Evolutionary conservation across 2,329 filamentous ascomycete species (phyloP), one percentile per base, ranked within the genome.

Genomic region (Trichophyton verrucosum): DNA sequence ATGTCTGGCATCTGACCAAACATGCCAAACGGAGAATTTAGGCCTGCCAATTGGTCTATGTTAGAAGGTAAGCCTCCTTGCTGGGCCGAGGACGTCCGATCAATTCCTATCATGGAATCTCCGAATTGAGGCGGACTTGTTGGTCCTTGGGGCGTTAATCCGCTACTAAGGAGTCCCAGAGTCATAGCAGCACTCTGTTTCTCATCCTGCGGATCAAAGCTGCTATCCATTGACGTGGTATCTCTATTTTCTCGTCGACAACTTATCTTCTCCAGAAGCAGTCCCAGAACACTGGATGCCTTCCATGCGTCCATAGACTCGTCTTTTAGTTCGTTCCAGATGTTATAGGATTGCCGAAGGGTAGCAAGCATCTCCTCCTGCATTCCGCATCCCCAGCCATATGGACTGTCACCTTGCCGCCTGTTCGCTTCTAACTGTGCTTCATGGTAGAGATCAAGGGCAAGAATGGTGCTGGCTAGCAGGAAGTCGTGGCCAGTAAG

Each of bases 241-340:
- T 68, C 20, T 72, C 67, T 68, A 69, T 42, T 60, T 56, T 46
- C 62, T 30, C 65, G 63, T 6, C 65, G 69, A 60, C 68, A 65
- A 59, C 72, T 86, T 60, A 96, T 80, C 72, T 94, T 94, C 36
- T 85, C 81, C 51, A 97, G 76, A 82, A 97, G 91, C 58, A 96
- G 85, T 22, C 85, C 85, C n/a, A 97, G 78, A 24, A 92, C 81
- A 47, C 84, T 84, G 46, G 84, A 84, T 1, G 90, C 92, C 75
- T 97, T 97, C 76, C 86, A 91, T 0, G 91, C 90, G 66, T 97
- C 92, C 76, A 96, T 87, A 0, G 88, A 94, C 24, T 85, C 80
- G 60, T 94, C 86, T 2, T 85, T 82, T 9, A 91, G 78, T 8
- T 83, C 84, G 57, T 87, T 85, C 91, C 91, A 97, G 61, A 97